Percentiles rank a stretch among this genome's conserved stretches.
These are phyloP conservation scores for Fusarium duplospermum DNA, from an alignment of 2,329 filamentous ascomycete genomes.

Conservation along the genomic window DNA sequence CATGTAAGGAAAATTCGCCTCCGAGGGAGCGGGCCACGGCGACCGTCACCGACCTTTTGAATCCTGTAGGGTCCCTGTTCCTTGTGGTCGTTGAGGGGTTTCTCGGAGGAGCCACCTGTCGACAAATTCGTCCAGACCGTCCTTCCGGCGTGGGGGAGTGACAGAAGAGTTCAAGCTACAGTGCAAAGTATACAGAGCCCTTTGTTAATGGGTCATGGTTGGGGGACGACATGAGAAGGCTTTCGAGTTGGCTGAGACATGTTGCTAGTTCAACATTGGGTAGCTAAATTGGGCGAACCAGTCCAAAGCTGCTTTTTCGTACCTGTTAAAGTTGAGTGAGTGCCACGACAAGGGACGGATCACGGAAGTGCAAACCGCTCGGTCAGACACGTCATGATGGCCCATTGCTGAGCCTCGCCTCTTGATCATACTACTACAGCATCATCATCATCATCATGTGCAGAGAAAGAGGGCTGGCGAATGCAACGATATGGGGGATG, in stretches of 20 bases:
- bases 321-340: conserved; percentile 7
- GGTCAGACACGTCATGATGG: conserved; percentile 19
- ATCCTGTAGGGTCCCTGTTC: conserved; percentile 21
- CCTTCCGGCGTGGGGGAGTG: not conserved
- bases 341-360: conserved; percentile 11
- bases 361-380: not conserved
- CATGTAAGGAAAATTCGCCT: not conserved
- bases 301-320: conserved; percentile 3
- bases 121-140: conserved; percentile 2
- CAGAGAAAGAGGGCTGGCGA: conserved; percentile 4
- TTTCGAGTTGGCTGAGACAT: conserved; percentile 25
- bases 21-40: not conserved
- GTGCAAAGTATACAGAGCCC: conserved; percentile 1
- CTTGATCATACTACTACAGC: not conserved
- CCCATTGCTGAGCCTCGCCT: conserved; percentile 5
- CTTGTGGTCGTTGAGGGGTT: conserved; percentile 26
- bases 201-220: not conserved
- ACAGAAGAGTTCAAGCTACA: conserved; percentile 28
- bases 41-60: not conserved
- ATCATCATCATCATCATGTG: conserved; percentile 4
- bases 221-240: conserved; percentile 5
- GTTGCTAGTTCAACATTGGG: conserved; percentile 8
- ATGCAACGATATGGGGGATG: conserved; percentile 11
- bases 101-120: conserved; percentile 15
- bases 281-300: conserved; percentile 17